Evolutionary conservation across 106 monocot genomes (phyloP).

Genomic region (Dioscorea dumetorum): DNA sequence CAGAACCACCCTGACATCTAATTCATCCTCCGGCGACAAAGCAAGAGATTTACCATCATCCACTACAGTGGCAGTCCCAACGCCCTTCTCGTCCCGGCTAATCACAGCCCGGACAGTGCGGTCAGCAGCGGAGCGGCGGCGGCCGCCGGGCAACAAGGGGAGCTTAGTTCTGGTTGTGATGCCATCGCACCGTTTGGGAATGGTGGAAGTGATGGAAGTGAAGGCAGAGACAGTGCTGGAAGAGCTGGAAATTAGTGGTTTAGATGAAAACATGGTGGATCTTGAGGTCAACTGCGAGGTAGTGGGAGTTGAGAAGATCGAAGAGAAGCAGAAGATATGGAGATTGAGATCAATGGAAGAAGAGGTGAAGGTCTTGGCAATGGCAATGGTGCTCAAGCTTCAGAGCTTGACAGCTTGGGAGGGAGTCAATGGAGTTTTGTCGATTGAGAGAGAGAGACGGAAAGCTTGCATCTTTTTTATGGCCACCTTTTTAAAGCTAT

Average conservation of each 20-base stretch:
- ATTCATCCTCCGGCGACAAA: background rate
- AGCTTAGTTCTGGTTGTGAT: background rate
- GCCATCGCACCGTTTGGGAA: background rate
- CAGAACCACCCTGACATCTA: constrained; percentile 55
- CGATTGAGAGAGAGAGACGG: too few species aligned
- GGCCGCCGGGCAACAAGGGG: background rate
- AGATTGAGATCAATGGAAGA: background rate
- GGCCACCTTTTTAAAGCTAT: too few species aligned
- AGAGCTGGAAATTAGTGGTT: background rate
- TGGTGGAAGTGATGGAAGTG: background rate
- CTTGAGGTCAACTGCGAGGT: background rate
- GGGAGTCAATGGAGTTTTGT: too few species aligned
- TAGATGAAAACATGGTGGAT: constrained; percentile 3
- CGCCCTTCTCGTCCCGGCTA: constrained; percentile 23
- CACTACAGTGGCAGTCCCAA: background rate
- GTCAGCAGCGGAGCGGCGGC: constrained; percentile 1
- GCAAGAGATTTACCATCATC: background rate
- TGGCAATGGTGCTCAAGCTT: too few species aligned
- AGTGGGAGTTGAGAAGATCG: background rate
- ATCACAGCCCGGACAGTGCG: constrained; percentile 30
- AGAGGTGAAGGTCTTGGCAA: background rate
- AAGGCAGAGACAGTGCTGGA: background rate
- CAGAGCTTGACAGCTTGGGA: too few species aligned
- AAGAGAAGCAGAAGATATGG: background rate
- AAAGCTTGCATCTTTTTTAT: too few species aligned